Evolutionary conservation across 1,139 yeast species (phyloP), one percentile per base, ranked within the genome.

Genomic region (Geotrichum cucujoidarum): DNA sequence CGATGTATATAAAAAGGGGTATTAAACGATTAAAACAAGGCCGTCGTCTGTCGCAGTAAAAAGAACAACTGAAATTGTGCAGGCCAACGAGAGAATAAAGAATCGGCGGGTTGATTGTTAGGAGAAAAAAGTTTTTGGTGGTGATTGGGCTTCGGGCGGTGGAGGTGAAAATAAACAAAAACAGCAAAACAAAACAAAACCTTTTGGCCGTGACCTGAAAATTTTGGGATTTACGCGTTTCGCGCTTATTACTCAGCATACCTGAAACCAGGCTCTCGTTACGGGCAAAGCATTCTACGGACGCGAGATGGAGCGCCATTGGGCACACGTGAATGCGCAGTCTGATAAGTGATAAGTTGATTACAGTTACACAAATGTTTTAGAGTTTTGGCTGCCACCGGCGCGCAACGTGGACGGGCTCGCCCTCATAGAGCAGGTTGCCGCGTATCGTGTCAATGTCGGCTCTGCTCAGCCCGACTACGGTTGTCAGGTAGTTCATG

Each of bases 381-480:
- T n/a, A n/a, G n/a, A n/a, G 34, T 16, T n/a, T n/a, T n/a, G n/a
- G n/a, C n/a, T 16, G 4, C 32, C 41, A 40, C n/a, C 38, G 36
- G 16, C 45, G 30, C 5, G 22, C 22, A 14, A 47, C 49, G 13
- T 38, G 22, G 7, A 47, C 47, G 2, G 36, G 30, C 18, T 50
- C 53, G 3, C 53, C 53, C 4, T 47, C 50, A 36, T 50, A 50
- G 2, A 45, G 16, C 54, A 80, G 61, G 49, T 75, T 76, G 21
- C 63, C 60, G 58, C 74, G 74, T 27, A 85, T 77, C 21, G 52
- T 66, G 14, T 60, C 61, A n/a, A 84, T 59, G 45, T 83, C 92
- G 1, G 60, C 66, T 1, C 69, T 66, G 8, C 70, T 59, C 47
- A 83, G 70, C 1, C 74, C 76, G 51, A 85, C 69, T 36, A 70